Evolutionary conservation across 495 filamentous ascomycete genomes (phyloP), one percentile per base, ranked within the genome.

Genomic region (Melanomma pulvis-pyrius): DNA sequence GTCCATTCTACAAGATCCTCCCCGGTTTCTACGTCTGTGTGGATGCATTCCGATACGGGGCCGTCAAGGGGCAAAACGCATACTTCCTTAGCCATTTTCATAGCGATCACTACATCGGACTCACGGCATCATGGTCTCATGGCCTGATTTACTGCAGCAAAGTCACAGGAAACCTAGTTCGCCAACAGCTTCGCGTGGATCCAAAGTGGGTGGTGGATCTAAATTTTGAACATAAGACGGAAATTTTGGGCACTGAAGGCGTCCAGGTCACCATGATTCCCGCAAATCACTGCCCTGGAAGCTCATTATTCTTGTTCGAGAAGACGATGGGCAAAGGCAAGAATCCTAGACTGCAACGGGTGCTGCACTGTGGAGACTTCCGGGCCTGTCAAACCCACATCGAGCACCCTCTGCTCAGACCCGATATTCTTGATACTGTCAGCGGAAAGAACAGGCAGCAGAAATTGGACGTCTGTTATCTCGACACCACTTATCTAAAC

Each of bases 1-100:
- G 94, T 74, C 94, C 94, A 0, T 99, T 98, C 73, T 99, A 98
- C 79, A 99, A 99, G 75, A 96, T 98, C 63, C 84, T 99, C 76
- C 91, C 92, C 1, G 91, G 91, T 0, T 89, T 97, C 64, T 90
- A 83, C 56, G 96, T 98, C 65, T 93, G 91, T 59, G 94, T 98
- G 3, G 94, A 99, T 75, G 94, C 96, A 0, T 98, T 99, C 76
- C 86, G 92, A 6, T 99, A 98, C 72, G 96, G 94, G 3, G 90
- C 92, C 3, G 90, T 99, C 0, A 85, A 96, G 74, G 92, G 91
- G 0, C 96, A 92, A 74, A 88, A 90, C 52, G 94, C 93, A 22
- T 99, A 99, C 74, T 99, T 99, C 72, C 83, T 99, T 26, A 96
- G 92, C 68, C 94, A 99, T 73, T 99, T 97, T 68, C 94, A 99